Evolutionary conservation across 1,284 basidiomycete species (phyloP).

Genomic region (Takashimella koratensis): DNA sequence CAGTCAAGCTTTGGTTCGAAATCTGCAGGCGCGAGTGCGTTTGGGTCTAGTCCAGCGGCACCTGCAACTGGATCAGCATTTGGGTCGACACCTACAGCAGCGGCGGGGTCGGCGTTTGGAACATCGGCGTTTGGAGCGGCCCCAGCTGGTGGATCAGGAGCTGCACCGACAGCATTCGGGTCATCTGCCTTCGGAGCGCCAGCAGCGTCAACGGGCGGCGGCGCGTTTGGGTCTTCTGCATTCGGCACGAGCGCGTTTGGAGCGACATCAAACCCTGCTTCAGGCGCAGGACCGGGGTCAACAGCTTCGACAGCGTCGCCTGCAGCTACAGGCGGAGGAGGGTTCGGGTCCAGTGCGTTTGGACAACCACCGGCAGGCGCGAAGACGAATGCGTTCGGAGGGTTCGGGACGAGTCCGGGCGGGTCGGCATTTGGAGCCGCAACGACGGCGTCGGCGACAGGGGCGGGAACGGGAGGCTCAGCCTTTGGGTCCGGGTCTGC

Average conservation of each 20-base stretch:
- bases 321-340: not conserved
- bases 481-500: slow-evolving; percentile 21
- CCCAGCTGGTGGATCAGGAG: not conserved
- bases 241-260: slow-evolving; percentile 11
- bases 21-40: not conserved
- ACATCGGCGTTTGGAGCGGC: not conserved
- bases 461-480: slow-evolving; percentile 13
- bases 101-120: not conserved
- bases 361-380: slow-evolving; percentile 4
- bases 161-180: not conserved
- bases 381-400: slow-evolving; percentile 19
- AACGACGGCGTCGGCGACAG: slow-evolving; percentile 15
- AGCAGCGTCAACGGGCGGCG: not conserved
- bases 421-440: slow-evolving; percentile 36
- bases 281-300: not conserved
- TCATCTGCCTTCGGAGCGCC: not conserved
- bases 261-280: not conserved
- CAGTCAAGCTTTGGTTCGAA: slow-evolving; percentile 9
- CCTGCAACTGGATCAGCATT: not conserved
- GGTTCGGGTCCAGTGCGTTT: slow-evolving; percentile 5
- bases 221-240: slow-evolving; percentile 8
- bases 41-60: not conserved
- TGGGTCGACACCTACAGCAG: too few relatives aligned
- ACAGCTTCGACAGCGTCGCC: not conserved
- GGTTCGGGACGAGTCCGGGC: slow-evolving; percentile 4